Evolutionary conservation across 2,329 filamentous ascomycete genomes (phyloP).

Genomic region (Phaeosphaeriaceae sp.): DNA sequence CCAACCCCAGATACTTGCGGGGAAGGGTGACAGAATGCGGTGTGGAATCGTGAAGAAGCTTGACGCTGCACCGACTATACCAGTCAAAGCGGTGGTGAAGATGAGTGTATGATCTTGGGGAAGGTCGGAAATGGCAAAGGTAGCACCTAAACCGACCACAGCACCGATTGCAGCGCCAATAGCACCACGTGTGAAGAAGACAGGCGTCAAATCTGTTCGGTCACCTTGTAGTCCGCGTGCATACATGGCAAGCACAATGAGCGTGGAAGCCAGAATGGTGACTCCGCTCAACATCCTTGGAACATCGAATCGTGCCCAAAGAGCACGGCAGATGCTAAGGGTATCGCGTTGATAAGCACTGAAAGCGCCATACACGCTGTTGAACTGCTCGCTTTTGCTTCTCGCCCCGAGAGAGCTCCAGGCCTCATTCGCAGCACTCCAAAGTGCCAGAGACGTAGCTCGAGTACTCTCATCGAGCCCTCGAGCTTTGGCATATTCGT

Average conservation of each 20-base stretch:
- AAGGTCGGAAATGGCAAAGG: conserved; percentile 51
- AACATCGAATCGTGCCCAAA: conserved; percentile 94
- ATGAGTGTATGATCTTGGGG: conserved; percentile 49
- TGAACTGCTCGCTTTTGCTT: conserved; percentile 47
- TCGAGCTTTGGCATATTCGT: conserved; percentile 77
- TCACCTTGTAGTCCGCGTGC: conserved; percentile 65
- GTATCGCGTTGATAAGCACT: conserved; percentile 79
- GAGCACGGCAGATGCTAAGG: conserved; percentile 76
- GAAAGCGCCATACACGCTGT: conserved; percentile 64
- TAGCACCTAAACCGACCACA: conserved; percentile 50
- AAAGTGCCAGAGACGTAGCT: conserved; percentile 64
- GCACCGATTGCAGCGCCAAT: conserved; percentile 58
- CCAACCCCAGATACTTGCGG: conserved; percentile 87
- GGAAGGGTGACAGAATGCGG: conserved; percentile 63
- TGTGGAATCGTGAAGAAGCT: conserved; percentile 52
- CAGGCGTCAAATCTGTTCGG: conserved; percentile 60
- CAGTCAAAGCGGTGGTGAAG: conserved; percentile 50
- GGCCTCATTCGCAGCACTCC: conserved; percentile 64
- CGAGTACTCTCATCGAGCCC: conserved; percentile 69
- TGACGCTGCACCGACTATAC: conserved; percentile 49
- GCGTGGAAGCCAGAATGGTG: conserved; percentile 69
- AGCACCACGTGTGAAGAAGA: conserved; percentile 59
- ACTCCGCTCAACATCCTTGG: conserved; percentile 85
- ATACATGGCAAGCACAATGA: conserved; percentile 76
- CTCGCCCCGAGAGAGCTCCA: conserved; percentile 55